Base-by-base conservation (phyloP, 768 basidiomycete genomes). In the Termitomyces sp. region DNA sequence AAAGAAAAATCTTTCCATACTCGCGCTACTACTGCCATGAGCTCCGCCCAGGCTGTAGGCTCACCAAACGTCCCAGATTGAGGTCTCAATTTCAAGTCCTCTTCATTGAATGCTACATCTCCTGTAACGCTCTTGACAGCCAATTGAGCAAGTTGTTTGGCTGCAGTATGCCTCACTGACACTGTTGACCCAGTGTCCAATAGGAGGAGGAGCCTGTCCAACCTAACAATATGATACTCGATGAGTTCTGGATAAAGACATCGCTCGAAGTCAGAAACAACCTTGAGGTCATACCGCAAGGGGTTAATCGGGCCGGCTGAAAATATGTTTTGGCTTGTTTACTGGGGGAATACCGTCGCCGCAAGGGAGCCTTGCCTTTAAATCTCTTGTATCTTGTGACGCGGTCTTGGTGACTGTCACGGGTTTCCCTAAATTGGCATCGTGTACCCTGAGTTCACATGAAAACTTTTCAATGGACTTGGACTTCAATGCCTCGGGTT, bases 151-250 rank as follows among this genome's bases (percentile, higher is more conserved):
- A 99, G 79, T 70, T 99, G 97, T 66, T 93, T 94, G 5, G 95
- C 95, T 0, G 97, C 96, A n/a, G 97, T 97, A 61, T 86, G 86
- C 68, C 95, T 84, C 63, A 99, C 88, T 51, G 90, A 88, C 43
- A 82, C 73, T 3, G 94, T 94, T 13, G 96, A 95, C 46, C 97
- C 97, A 38, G 94, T 94, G 71, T 98, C 95, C 61, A 99, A 84
- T 46, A 99, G 82, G 66, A 92, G 82, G 70, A 99, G 87, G 76
- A 99, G 89, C 72, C 97, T 88, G 82, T 98, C 97, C 78, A 98
- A 86, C 78, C 95, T 96, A 66, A 35, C 5, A 54, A 54, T 9
- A 44, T 54, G 57, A 49, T 57, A 60, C 43, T 60, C 14, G 59
- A 55, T 36, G 38, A 40, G 41, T 41, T 22, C 28, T 46, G 22